phyloP scores from a whole-genome alignment of 345 rosid genomes.

The Mangifera indica region DNA sequence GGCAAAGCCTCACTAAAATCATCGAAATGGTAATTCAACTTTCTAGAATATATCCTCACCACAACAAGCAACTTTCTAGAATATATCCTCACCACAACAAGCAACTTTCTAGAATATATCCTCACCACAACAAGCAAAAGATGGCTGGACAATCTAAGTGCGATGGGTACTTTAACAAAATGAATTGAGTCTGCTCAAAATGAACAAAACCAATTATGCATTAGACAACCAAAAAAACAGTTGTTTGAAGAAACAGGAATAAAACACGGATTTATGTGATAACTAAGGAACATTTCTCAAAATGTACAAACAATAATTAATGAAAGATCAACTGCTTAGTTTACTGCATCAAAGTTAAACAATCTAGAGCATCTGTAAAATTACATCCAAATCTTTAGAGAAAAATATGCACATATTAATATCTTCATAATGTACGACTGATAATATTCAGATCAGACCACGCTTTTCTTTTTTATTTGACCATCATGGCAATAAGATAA shows the following conservation, averaged over 20 bases:
- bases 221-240: conserved; percentile 17
- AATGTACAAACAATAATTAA: neutral
- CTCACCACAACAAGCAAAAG: conserved; percentile 99
- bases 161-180: conserved; percentile 96
- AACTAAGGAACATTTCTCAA: neutral
- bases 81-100: no score
- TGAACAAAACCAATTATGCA: conserved; percentile 5
- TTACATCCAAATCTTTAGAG: neutral
- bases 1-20: conserved; percentile 99
- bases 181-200: conserved; percentile 81
- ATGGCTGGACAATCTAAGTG: conserved; percentile 92
- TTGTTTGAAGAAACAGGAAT: neutral
- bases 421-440: neutral
- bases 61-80: no score
- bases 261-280: neutral
- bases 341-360: neutral
- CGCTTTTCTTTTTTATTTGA: neutral
- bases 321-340: neutral
- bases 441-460: neutral
- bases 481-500: neutral
- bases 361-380: neutral
- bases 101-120: conserved; percentile 95
- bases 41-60: no score
- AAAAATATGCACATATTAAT: no score
- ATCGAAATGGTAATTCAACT: conserved; percentile 97